Conservation (phyloP, 257 asterid species). For the Jaltomata sinuosa region DNA sequence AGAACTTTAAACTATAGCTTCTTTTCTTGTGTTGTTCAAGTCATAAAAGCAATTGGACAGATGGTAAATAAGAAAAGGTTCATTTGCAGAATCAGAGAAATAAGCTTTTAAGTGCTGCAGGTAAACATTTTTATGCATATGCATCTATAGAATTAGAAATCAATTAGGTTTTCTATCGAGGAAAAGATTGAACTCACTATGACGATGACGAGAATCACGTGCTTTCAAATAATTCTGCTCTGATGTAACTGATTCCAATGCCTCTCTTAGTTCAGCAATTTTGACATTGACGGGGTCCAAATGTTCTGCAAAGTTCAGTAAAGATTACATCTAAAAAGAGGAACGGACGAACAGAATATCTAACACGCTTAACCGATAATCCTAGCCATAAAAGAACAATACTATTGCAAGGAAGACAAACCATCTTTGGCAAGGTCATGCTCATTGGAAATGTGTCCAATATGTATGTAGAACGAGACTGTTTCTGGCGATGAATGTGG, state of each 20-base stretch:
- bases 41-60: not conserved
- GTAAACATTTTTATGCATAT: not conserved
- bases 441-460: slow-evolving; percentile 69
- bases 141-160: not conserved
- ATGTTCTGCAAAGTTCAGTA: slow-evolving; percentile 29
- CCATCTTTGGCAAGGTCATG: slow-evolving; percentile 88
- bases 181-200: slow-evolving; percentile 37
- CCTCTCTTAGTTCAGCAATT: slow-evolving; percentile 83
- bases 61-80: not conserved
- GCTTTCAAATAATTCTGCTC: slow-evolving; percentile 79
- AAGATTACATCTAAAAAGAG: not conserved
- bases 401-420: slow-evolving; percentile 16
- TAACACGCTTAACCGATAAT: not conserved
- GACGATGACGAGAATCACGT: slow-evolving; percentile 72
- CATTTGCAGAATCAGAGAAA: not conserved
- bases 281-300: slow-evolving; percentile 81
- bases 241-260: slow-evolving; percentile 60
- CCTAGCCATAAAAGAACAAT: not conserved
- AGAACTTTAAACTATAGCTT: not conserved
- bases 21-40: too few species aligned
- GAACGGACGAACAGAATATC: not conserved
- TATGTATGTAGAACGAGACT: slow-evolving; percentile 78
- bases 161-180: not conserved
- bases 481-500: slow-evolving; percentile 62
- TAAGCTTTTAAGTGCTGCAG: not conserved